Base-by-base conservation (phyloP, 2,329 filamentous ascomycete genomes). In the Pezicula rhizophila region DNA sequence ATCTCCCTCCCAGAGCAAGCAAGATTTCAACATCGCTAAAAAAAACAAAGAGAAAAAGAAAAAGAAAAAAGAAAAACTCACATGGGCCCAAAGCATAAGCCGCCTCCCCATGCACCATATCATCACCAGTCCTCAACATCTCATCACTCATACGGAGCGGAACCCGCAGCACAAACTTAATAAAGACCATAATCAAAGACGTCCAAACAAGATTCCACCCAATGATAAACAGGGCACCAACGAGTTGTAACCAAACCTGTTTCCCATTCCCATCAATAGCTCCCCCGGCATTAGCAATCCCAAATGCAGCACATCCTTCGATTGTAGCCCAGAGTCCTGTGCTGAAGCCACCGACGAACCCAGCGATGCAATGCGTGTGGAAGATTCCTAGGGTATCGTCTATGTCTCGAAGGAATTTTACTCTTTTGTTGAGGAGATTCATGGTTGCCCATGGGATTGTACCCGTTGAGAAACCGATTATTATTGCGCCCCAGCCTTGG, bases 321-420 rank as follows among this genome's bases (percentile, higher is more conserved):
- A 59, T 59, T 2, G 72, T 74, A 0, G 73, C 72, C 59, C 74
- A 75, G 17, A 75, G 58, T 20, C 73, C 72, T 1, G 67, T 68
- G 11, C 69, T 61, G 47, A 75, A 74, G 8, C 72, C 72, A 8
- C 72, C 73, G 1, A 73, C 55, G 37, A 68, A 63, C 12, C 70
- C 73, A 11, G 71, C 72, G 3, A 76, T 68, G 57, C 70, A 66
- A 59, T 76, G 73, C 1, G 73, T 76, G 59, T 76, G 69, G 46
- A 71, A 68, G 34, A 73, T 66, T 50, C 72, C 75, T 38, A 79
- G 69, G 8, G 73, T 68, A 58, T 82, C 77, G 59, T 81, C 76
- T 52, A 73, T 70, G 54, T 70, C 68, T 58, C 77, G 76, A 76
- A 84, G 83, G 63, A 83, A 81, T 54, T 77, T 77, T 47, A 62